Evolutionary conservation across 371 early-diverging fungal genomes (phyloP), one percentile per base, ranked within the genome.

Genomic region (Sporodiniella umbellata): DNA sequence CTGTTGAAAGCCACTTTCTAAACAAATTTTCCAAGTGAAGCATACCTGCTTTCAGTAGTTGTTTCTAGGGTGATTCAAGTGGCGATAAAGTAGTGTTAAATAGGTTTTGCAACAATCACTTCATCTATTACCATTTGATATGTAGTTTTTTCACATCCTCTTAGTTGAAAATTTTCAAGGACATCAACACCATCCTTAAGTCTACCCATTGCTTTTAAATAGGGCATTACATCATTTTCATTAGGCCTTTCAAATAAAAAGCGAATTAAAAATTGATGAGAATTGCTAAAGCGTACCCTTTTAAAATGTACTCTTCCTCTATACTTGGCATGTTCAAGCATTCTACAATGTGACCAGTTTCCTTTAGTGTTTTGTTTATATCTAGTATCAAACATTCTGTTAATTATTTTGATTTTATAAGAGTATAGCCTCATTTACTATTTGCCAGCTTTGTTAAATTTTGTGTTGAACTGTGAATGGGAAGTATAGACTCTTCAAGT

Each of bases 391-490:
- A 6, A 30, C 11, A 15, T 10, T 3, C 1, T 15, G 19, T 49
- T 45, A 18, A 31, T 3, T 31, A 21, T 31, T n/a, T 17, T 33
- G 17, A 10, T 24, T 40, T 21, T n/a, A n/a, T n/a, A n/a, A n/a
- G n/a, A n/a, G n/a, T n/a, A n/a, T n/a, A n/a, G n/a, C n/a, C n/a
- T 40, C 8, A 40, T 8, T 15, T 81, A 92, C 91, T 92, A 49
- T 86, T 88, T 22, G 86, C 87, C 2, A 90, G 57, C 26, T 75
- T 72, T 0, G 91, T 89, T 45, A 95, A 61, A 62, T 85, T 86
- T 51, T 89, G 87, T n/a, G 94, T 94, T 15, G 89, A 79, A 45
- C 78, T 78, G 56, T 94, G 90, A 40, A 95, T 93, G 8, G 95
- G 94, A 17, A 88, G 64, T 5, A 93, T 90, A 4, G 88, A 85